Percentiles rank a stretch among this genome's conserved stretches.
Evolutionary conservation across 805 yeast species (phyloP).

Genomic region (Ogataea paradorogensis): DNA sequence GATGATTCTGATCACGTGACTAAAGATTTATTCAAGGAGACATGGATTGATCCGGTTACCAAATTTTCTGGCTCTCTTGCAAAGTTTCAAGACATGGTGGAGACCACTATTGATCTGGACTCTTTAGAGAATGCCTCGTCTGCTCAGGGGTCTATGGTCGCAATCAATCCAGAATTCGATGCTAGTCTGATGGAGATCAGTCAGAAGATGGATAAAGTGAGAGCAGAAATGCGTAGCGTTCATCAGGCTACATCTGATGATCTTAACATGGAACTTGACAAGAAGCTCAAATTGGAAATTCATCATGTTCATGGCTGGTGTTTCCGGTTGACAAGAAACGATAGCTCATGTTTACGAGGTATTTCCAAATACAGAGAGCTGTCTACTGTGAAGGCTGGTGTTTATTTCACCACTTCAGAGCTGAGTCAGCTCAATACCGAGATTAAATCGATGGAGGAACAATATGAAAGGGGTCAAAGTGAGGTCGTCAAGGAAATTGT

Average conservation of each 20-base stretch:
- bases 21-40: conserved; percentile 38
- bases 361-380: conserved; percentile 66
- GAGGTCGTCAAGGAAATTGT: conserved; percentile 81
- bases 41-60: conserved; percentile 60
- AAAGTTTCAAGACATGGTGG: conserved; percentile 81
- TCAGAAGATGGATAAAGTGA: conserved; percentile 51
- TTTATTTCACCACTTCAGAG: conserved; percentile 75
- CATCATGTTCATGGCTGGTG: conserved; percentile 94
- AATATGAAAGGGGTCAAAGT: conserved; percentile 73
- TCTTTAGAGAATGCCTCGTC: conserved; percentile 76
- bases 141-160: conserved; percentile 42
- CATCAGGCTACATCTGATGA: conserved; percentile 71
- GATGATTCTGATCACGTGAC: conserved; percentile 22
- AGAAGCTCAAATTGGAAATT: conserved; percentile 84
- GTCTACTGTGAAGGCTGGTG: conserved; percentile 94
- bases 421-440: conserved; percentile 59
- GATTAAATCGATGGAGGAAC: conserved; percentile 55
- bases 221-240: conserved; percentile 51
- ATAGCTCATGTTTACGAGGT: conserved; percentile 74
- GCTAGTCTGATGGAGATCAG: conserved; percentile 65
- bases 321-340: conserved; percentile 86
- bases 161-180: conserved; percentile 87
- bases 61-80: conserved; percentile 49
- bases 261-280: conserved; percentile 76
- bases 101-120: conserved; percentile 84